Evolutionary conservation across 2,329 filamentous ascomycete species (phyloP).

Genomic region (Nigrograna mackinnonii): DNA sequence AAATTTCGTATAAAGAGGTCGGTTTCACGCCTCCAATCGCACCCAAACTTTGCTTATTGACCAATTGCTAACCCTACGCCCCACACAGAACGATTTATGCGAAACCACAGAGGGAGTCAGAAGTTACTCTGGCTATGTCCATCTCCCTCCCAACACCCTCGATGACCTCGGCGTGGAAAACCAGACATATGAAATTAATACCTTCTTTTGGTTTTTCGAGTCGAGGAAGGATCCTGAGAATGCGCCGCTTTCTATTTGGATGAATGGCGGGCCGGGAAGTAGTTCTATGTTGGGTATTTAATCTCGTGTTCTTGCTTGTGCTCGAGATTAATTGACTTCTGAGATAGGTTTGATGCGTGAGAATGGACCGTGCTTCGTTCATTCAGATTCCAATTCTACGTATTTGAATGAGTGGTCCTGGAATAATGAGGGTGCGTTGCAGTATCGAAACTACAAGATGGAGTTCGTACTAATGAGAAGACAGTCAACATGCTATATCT

Average conservation of each 20-base stretch:
- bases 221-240: conserved; percentile 58
- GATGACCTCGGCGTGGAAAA: conserved; percentile 35
- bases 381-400: conserved; percentile 55
- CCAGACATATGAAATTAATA: conserved; percentile 59
- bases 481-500: conserved; percentile 60
- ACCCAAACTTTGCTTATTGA: neutral
- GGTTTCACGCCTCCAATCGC: conserved; percentile 1
- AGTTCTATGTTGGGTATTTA: conserved; percentile 55
- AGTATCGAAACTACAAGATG: too few relatives aligned
- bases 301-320: neutral
- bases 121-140: conserved; percentile 64
- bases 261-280: conserved; percentile 63
- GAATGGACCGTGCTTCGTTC: conserved; percentile 59
- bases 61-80: conserved; percentile 2
- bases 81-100: conserved; percentile 49
- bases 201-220: conserved; percentile 69
- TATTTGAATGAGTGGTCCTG: conserved; percentile 63
- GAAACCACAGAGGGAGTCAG: conserved; percentile 61
- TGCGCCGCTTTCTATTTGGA: conserved; percentile 62
- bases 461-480: conserved; percentile 5
- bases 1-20: conserved; percentile 51
- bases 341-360: conserved; percentile 39
- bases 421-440: conserved; percentile 60
- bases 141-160: conserved; percentile 54
- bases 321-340: conserved; percentile 3